Evolutionary conservation across 2,329 filamentous ascomycete species (phyloP), one percentile per base, ranked within the genome.

Genomic region (Fusarium clavum): DNA sequence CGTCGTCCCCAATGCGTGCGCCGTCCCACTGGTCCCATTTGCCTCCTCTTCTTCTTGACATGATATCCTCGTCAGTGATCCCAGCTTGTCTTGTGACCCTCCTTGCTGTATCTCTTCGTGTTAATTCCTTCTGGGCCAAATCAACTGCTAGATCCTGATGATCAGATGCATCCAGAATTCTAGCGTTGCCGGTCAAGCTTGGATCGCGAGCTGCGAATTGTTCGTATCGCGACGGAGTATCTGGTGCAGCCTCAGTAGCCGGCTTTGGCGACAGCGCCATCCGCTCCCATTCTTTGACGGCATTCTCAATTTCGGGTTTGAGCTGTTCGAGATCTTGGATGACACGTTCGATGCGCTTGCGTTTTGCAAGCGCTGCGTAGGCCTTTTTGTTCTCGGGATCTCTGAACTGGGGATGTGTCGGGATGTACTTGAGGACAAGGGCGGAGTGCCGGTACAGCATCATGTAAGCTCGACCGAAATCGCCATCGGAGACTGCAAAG

Each of bases 381-480:
- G 89, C 86, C 56, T 85, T 88, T 47, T 88, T 88, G 11, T 89
- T 90, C 38, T 91, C 88, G 12, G 88, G 85, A 10, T 89, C 86
- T 72, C 88, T 91, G 47, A 88, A 88, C 59, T 96, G 89, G 2
- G 95, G 94, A 74, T 98, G 96, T 3, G 83, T 86, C 1, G 88
- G 86, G 11, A 99, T 84, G 57, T 91, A 87, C 9, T 93, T 88
- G 29, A 97, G 83, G 25, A 97, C 88, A n/a, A 99, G 89, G 56
- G 91, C 87, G 12, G 94, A 94, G 81, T 97, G 94, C 73, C 96
- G 90, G 78, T 96, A 93, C n/a, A 97, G 88, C 63, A 98, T 89
- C 57, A 98, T 87, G 79, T 97, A 99, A 7, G 95, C 93, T 77
- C 96, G 92, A 74, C 94, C 89, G 70, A 94, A 89, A 80, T 98